A percentile compares a stretch with the other conserved stretches of the same genome.
phyloP scores from a whole-genome alignment of 768 basidiomycete genomes.

The Podaxis mareebaensis region DNA sequence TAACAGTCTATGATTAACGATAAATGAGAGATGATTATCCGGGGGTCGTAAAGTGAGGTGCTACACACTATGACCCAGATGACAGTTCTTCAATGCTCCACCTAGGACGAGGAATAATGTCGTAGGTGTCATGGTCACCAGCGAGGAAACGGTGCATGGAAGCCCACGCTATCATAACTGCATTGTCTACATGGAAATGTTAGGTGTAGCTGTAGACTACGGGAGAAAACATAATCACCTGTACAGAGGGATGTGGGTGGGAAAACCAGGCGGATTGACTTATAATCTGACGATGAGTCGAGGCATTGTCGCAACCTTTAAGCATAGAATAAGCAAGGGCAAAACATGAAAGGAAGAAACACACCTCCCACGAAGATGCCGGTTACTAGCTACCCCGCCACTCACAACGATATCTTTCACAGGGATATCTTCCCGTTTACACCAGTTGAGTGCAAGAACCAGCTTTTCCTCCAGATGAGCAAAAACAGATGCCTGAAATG shows the following conservation, averaged over 20 bases:
- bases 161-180: conserved; percentile 96
- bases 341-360: conserved; percentile 16
- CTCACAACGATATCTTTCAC: conserved; percentile 74
- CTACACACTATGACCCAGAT: neutral
- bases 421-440: conserved; percentile 38
- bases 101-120: conserved; percentile 59
- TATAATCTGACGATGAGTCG: conserved; percentile 4
- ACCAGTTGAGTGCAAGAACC: conserved; percentile 48
- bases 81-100: conserved; percentile 75
- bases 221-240: conserved; percentile 42
- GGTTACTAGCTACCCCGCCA: conserved; percentile 93
- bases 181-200: conserved; percentile 66
- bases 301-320: conserved; percentile 29
- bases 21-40: neutral
- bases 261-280: conserved; percentile 53
- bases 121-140: conserved; percentile 60
- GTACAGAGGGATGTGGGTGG: conserved; percentile 85
- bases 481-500: conserved; percentile 74
- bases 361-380: conserved; percentile 64
- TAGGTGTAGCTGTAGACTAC: neutral
- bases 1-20: neutral
- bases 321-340: neutral
- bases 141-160: conserved; percentile 78
- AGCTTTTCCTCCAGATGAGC: conserved; percentile 79
- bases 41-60: neutral